Base-by-base conservation (phyloP, 208 protist genomes). In the Leptomonas seymouri region DNA sequence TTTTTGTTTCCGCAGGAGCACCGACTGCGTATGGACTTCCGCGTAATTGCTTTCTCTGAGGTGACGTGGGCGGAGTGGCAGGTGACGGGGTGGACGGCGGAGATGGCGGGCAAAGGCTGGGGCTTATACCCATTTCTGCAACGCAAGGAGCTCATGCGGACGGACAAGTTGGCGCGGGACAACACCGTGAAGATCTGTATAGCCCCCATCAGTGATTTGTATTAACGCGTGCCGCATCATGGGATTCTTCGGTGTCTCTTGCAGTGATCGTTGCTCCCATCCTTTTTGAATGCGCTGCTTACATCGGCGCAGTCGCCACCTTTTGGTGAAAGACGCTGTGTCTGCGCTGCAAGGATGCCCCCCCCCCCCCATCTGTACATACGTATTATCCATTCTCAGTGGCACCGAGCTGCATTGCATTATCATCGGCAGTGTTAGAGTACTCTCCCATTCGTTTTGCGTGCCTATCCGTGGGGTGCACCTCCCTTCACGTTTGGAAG, bases 121-220 rank as follows among this genome's bases (percentile, higher is more conserved):
- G 88, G 88, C 7, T 44, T 93, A 12, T 87, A 85, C 73, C 83
- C 85, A 3, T 83, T 91, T 57, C 58, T 91, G 39, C 76, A 75
- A 27, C 77, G 88, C 39, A 74, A 77, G 39, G 85, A 91, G 63
- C 69, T 93, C 31, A 89, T 91, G 75, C 76, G 78, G 14, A 87
- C 80, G 0, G 80, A 90, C 72, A 78, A 86, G 60, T 71, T 93
- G 46, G 85, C 81, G 25, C 76, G 78, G 21, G 74, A 91, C 48
- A 85, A 91, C 73, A 82, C 65, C 14, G 76, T 93, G 16, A 93
- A 93, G 72, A 76, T 93, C 12, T 93, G 85, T 58, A 53, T 93
- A 18, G 71, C 72, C 0, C 88, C 88, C 8, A 88, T 83, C 28
- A 90, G 83, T 59, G 88, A 85, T 25, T 41, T 90, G 51, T 93